phyloP scores from a whole-genome alignment of 1,139 yeast genomes.

The Yamadazyma blattariae region DNA sequence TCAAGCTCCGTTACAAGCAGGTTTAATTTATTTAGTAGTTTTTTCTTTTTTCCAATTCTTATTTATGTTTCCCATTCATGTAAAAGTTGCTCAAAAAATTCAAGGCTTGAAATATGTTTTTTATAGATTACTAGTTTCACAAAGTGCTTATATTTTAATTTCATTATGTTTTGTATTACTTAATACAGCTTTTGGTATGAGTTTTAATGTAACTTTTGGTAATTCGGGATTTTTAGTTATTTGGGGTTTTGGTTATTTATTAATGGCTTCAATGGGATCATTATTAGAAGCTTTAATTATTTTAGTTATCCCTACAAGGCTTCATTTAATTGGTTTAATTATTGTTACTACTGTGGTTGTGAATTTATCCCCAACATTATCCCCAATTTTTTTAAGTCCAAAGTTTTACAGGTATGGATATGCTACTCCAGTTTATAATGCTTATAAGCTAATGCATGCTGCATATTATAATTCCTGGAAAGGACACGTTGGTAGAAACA shows the following conservation, averaged over 20 bases:
- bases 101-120: constrained; percentile 37
- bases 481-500: constrained; percentile 43
- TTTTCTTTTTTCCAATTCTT: constrained; percentile 33
- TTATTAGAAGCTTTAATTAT: constrained; percentile 44
- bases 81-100: constrained; percentile 27
- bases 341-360: constrained; percentile 35
- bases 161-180: constrained; percentile 40
- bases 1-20: constrained; percentile 33
- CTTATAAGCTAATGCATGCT: constrained; percentile 45
- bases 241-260: constrained; percentile 44
- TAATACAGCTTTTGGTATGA: constrained; percentile 44
- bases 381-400: constrained; percentile 47
- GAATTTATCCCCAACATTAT: constrained; percentile 49
- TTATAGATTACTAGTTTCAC: constrained; percentile 40
- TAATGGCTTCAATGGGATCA: constrained; percentile 52
- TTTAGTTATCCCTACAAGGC: constrained; percentile 33
- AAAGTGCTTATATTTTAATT: constrained; percentile 38
- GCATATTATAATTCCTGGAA: constrained; percentile 44
- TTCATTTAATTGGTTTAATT: constrained; percentile 48
- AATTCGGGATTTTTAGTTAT: constrained; percentile 47
- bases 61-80: constrained; percentile 25
- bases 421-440: constrained; percentile 50
- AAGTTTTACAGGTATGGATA: constrained; percentile 47
- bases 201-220: constrained; percentile 33
- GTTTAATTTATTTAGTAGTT: constrained; percentile 28